A percentile compares a stretch with the other conserved stretches of the same genome.
These are phyloP conservation scores for Porpolomopsis calyptriformis DNA, from an alignment of 768 basidiomycete genomes.

Conservation along the genomic window DNA sequence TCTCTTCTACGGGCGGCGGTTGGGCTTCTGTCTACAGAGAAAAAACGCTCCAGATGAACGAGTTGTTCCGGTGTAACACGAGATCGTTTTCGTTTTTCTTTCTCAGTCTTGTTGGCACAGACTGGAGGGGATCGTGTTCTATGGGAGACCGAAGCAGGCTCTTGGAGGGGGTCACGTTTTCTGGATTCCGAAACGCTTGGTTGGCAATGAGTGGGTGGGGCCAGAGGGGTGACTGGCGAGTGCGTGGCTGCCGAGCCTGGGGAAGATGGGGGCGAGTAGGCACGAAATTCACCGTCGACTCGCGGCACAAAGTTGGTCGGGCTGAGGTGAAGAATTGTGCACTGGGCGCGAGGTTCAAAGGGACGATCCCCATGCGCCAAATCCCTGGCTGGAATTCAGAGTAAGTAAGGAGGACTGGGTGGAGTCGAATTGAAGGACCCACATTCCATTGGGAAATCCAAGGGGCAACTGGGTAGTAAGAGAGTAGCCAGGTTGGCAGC, in stretches of 20 bases:
- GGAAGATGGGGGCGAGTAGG: constrained; percentile 14
- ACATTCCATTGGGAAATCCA: constrained; percentile 20
- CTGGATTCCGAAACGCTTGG: constrained; percentile 12
- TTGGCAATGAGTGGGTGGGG: too few species aligned
- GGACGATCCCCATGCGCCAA: constrained; percentile 19
- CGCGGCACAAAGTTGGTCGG: constrained; percentile 10
- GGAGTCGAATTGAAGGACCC: constrained; percentile 11
- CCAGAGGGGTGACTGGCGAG: constrained; percentile 21
- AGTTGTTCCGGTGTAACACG: constrained; percentile 76
- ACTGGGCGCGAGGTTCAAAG: constrained; percentile 14
- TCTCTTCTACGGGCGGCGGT: constrained; percentile 61
- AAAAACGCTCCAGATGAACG: constrained; percentile 62
- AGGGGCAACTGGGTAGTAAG: constrained; percentile 15
- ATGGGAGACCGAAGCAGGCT: constrained; percentile 25
- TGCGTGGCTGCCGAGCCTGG: constrained; percentile 19
- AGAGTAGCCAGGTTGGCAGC: constrained; percentile 17
- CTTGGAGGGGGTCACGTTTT: constrained; percentile 13
- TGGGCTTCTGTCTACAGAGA: constrained; percentile 59
- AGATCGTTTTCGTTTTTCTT: constrained; percentile 62
- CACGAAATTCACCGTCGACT: constrained; percentile 13
- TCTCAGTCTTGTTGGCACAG: constrained; percentile 25
- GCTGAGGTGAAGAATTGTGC: constrained; percentile 18
- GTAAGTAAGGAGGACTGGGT: background rate
- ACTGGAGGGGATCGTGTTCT: constrained; percentile 21
- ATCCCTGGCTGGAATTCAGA: constrained; percentile 15